phyloP scores from a whole-genome alignment of 257 asterid genomes.

The Solanum pinnatisectum region DNA sequence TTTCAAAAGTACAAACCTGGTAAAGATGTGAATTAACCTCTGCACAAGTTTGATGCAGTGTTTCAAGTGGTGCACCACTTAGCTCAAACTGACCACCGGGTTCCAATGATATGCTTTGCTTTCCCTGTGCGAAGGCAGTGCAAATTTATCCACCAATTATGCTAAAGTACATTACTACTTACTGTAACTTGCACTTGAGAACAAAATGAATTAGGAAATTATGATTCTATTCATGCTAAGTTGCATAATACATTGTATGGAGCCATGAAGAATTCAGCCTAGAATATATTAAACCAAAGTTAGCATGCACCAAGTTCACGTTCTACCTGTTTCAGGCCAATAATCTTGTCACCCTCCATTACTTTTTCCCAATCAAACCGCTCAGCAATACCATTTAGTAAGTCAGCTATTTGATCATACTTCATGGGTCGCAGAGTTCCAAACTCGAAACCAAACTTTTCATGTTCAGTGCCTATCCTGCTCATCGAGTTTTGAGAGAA shows the following conservation, averaged over 20 bases:
- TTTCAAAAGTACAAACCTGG: slow-evolving; percentile 35
- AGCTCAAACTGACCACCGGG: slow-evolving; percentile 99
- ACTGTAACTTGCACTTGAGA: not conserved
- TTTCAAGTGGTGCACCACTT: slow-evolving; percentile 97
- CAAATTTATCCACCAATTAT: not conserved
- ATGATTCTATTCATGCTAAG: not conserved
- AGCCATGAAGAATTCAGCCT: not conserved
- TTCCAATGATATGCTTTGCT: slow-evolving; percentile 93
- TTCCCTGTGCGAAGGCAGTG: slow-evolving; percentile 34
- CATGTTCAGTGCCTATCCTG: slow-evolving; percentile 99
- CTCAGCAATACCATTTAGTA: slow-evolving; percentile 79
- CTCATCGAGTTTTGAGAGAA: not conserved
- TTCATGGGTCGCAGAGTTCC: slow-evolving; percentile 73
- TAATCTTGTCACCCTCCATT: slow-evolving; percentile 83
- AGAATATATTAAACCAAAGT: not conserved
- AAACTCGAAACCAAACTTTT: slow-evolving; percentile 88
- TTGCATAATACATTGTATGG: not conserved
- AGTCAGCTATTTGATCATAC: slow-evolving; percentile 81
- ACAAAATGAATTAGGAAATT: not conserved
- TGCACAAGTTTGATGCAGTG: slow-evolving; percentile 96
- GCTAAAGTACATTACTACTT: not conserved
- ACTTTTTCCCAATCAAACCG: slow-evolving; percentile 98
- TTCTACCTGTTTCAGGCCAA: slow-evolving; percentile 88
- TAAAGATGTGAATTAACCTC: slow-evolving; percentile 98
- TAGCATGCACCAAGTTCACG: not conserved